These are phyloP conservation scores for Mycosphaerelloides madeirae DNA, from an alignment of 2,329 filamentous ascomycete genomes.

Conservation along the genomic window DNA sequence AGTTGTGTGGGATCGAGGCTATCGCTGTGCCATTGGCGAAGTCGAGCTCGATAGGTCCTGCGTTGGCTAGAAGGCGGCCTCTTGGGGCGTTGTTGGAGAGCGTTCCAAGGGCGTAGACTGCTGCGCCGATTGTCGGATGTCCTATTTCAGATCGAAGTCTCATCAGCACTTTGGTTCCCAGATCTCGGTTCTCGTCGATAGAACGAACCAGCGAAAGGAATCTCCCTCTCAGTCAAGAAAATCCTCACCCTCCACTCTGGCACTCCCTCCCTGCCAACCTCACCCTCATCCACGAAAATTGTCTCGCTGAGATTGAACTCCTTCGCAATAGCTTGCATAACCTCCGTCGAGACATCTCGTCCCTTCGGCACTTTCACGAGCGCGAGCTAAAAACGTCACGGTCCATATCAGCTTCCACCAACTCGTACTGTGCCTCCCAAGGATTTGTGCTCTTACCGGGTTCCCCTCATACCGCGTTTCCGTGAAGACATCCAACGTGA, in stretches of 20 bases:
- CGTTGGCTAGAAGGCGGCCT: constrained; percentile 41
- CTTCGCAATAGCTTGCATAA: constrained; percentile 51
- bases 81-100: constrained; percentile 24
- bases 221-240: constrained; percentile 48
- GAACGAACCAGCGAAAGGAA: constrained; percentile 48
- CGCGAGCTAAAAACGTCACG: constrained; percentile 35
- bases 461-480: constrained; percentile 48
- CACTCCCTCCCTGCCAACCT: constrained; percentile 11
- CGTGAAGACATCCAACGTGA: constrained; percentile 48
- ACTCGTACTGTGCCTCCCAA: too few relatives aligned
- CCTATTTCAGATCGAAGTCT: constrained; percentile 21
- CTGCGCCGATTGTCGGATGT: constrained; percentile 55
- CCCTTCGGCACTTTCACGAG: constrained; percentile 45
- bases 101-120: constrained; percentile 42
- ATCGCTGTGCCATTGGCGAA: constrained; percentile 45
- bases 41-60: constrained; percentile 39
- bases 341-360: constrained; percentile 39
- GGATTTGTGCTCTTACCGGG: constrained; percentile 34
- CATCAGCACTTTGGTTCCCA: neutral
- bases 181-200: neutral
- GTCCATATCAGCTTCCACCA: too few relatives aligned
- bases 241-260: constrained; percentile 48
- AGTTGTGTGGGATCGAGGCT: constrained; percentile 63
- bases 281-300: constrained; percentile 47
- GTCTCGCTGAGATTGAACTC: constrained; percentile 58